Percentiles rank a stretch among this genome's conserved stretches.
phyloP scores from a whole-genome alignment of 2,329 filamentous ascomycete genomes.

The Saccharata proteae region DNA sequence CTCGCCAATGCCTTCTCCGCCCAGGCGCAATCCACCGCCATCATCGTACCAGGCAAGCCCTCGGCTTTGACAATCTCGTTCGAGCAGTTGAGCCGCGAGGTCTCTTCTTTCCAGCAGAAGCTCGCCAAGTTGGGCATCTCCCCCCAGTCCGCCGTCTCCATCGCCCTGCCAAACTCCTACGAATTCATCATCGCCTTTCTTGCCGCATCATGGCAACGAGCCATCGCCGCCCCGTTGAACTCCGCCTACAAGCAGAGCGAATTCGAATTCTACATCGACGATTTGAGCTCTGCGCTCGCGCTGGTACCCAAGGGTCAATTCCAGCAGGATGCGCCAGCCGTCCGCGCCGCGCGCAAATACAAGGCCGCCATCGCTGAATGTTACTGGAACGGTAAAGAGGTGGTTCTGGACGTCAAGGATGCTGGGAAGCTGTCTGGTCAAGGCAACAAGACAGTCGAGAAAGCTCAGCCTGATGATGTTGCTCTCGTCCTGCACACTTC shows the following conservation, averaged over 20 bases:
- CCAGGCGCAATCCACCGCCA: constrained; percentile 42
- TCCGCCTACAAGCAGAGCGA: constrained; percentile 82
- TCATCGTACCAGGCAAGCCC: constrained; percentile 61
- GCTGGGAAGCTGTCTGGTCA: constrained; percentile 51
- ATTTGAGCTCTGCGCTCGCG: constrained; percentile 67
- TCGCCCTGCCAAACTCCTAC: constrained; percentile 73
- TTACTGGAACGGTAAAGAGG: constrained; percentile 62
- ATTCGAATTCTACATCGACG: constrained; percentile 84
- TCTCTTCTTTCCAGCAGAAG: constrained; percentile 61
- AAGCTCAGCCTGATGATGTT: constrained; percentile 61
- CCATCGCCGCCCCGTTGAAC: constrained; percentile 75
- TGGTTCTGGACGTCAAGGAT: constrained; percentile 69
- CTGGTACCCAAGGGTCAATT: constrained; percentile 64
- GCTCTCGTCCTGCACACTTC: constrained; percentile 75
- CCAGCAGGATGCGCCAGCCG: constrained; percentile 53
- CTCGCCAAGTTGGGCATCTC: constrained; percentile 64
- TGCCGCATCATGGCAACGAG: constrained; percentile 74
- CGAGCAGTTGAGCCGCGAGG: constrained; percentile 51
- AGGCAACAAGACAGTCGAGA: constrained; percentile 34
- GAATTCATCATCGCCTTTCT: constrained; percentile 83
- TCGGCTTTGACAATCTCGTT: constrained; percentile 56
- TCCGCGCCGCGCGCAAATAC: constrained; percentile 67
- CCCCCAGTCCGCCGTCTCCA: constrained; percentile 61
- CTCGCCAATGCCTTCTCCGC: constrained; percentile 45
- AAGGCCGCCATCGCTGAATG: constrained; percentile 77